These are phyloP conservation scores for Elaeis oleifera DNA, from an alignment of 202 grass and related monocot species.

Conservation along the genomic window DNA sequence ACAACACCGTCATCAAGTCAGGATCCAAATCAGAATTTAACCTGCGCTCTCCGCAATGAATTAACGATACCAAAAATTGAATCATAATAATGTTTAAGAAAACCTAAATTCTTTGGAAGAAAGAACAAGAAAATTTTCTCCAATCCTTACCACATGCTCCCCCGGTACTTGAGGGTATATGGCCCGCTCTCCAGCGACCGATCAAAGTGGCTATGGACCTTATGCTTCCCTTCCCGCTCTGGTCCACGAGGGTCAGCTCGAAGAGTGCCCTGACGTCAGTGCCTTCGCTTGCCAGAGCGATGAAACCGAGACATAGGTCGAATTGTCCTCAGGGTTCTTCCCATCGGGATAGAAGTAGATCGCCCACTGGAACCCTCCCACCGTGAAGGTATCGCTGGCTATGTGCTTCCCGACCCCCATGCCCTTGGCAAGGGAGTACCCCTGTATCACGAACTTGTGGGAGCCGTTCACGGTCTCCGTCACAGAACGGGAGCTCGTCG, in stretches of 20 bases:
- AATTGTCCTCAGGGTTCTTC: conserved; percentile 93
- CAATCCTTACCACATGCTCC: conserved; percentile 90
- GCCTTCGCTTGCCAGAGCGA: conserved; percentile 82
- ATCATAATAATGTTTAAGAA: too few species aligned
- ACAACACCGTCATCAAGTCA: too few species aligned
- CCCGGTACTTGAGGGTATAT: conserved; percentile 81
- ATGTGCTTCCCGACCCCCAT: conserved; percentile 98
- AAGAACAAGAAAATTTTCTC: not conserved
- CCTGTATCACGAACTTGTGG: conserved; percentile 93
- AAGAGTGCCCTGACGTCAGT: conserved; percentile 91
- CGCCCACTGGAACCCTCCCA: conserved; percentile 88
- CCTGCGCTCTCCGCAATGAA: not conserved
- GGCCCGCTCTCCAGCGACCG: conserved; percentile 82
- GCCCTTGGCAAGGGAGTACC: conserved; percentile 91
- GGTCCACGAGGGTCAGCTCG: conserved; percentile 88
- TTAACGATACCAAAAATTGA: not conserved
- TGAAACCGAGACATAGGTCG: conserved; percentile 85
- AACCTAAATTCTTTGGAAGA: not conserved
- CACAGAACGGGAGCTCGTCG: conserved; percentile 83
- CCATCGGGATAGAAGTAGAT: conserved; percentile 99
- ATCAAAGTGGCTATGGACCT: conserved; percentile 88
- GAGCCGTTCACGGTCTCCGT: conserved; percentile 94
- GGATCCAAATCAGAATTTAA: too few species aligned
- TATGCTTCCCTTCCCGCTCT: conserved; percentile 84
- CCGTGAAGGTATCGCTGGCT: conserved; percentile 87